A percentile compares a stretch with the other conserved stretches of the same genome.
Evolutionary conservation across 2,329 filamentous ascomycete species (phyloP).

Genomic region (Curvularia sp.): DNA sequence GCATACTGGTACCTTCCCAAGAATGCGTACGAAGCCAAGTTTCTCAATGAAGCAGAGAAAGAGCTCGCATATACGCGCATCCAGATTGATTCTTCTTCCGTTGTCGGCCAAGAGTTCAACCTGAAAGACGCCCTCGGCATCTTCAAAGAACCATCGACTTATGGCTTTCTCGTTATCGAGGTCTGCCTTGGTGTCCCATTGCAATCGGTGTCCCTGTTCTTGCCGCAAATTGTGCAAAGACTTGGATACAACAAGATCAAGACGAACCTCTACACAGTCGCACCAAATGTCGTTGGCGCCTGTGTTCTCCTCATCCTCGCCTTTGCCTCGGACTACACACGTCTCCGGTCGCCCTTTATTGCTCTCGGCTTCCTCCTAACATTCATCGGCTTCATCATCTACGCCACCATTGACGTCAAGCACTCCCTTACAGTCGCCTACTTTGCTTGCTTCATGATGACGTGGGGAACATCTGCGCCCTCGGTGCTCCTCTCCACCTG

Average conservation of each 20-base stretch:
- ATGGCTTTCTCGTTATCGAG: constrained; percentile 63
- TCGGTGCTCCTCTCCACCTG: constrained; percentile 72
- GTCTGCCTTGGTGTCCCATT: constrained; percentile 67
- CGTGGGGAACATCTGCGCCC: constrained; percentile 77
- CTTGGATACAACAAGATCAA: constrained; percentile 64
- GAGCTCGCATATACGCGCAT: constrained; percentile 75
- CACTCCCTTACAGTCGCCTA: constrained; percentile 71
- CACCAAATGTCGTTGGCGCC: constrained; percentile 77
- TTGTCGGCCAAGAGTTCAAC: constrained; percentile 64
- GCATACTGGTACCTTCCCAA: constrained; percentile 74
- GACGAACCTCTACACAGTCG: constrained; percentile 83
- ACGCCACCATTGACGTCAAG: constrained; percentile 71
- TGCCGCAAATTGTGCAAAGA: constrained; percentile 64
- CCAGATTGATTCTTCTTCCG: constrained; percentile 74
- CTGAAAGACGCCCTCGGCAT: constrained; percentile 61
- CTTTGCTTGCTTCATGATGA: constrained; percentile 83
- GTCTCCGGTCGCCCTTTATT: constrained; percentile 77
- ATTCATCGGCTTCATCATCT: constrained; percentile 80
- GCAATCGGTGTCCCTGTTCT: constrained; percentile 64
- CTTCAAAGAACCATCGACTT: constrained; percentile 62
- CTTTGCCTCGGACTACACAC: constrained; percentile 71
- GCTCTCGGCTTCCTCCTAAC: constrained; percentile 76
- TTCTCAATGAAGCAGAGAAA: constrained; percentile 71
- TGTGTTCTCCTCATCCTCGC: constrained; percentile 75
- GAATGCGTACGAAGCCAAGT: constrained; percentile 68